phyloP scores from a whole-genome alignment of 495 filamentous ascomycete genomes.

The Jackrogersella multiformis region DNA sequence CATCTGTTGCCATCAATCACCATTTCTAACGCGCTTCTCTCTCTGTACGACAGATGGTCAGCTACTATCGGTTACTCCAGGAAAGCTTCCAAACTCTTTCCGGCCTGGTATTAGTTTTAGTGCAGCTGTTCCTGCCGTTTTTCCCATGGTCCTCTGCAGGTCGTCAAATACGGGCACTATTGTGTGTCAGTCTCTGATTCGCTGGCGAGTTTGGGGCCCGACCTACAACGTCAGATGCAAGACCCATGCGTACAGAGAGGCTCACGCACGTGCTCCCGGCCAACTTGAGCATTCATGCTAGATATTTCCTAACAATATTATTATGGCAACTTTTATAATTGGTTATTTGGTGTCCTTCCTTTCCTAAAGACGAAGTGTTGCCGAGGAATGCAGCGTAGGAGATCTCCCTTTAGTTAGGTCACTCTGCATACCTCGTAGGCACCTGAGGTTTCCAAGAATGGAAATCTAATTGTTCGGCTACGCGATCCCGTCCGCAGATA shows the following conservation, averaged over 20 bases:
- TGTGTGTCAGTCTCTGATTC: constrained; percentile 48
- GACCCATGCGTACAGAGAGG: constrained; percentile 38
- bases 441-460: constrained; percentile 33
- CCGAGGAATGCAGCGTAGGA: constrained; percentile 34
- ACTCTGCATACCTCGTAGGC: constrained; percentile 35
- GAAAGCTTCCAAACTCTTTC: constrained; percentile 33
- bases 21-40: constrained; percentile 36
- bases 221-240: constrained; percentile 46
- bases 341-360: constrained; percentile 25
- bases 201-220: constrained; percentile 44
- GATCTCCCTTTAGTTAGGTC: constrained; percentile 42
- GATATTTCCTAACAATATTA: constrained; percentile 9
- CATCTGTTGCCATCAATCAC: constrained; percentile 40
- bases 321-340: constrained; percentile 22
- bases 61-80: constrained; percentile 33
- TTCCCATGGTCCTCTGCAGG: constrained; percentile 42
- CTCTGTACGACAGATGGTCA: constrained; percentile 41
- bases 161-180: constrained; percentile 43
- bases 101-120: constrained; percentile 28
- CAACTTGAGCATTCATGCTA: constrained; percentile 18
- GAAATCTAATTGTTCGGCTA: constrained; percentile 28
- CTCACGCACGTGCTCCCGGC: constrained; percentile 40
- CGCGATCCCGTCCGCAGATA: constrained; percentile 22
- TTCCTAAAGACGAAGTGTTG: constrained; percentile 26
- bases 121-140: constrained; percentile 36